phyloP scores from a whole-genome alignment of 2,329 filamentous ascomycete genomes.

The Aspergillus melleus region DNA sequence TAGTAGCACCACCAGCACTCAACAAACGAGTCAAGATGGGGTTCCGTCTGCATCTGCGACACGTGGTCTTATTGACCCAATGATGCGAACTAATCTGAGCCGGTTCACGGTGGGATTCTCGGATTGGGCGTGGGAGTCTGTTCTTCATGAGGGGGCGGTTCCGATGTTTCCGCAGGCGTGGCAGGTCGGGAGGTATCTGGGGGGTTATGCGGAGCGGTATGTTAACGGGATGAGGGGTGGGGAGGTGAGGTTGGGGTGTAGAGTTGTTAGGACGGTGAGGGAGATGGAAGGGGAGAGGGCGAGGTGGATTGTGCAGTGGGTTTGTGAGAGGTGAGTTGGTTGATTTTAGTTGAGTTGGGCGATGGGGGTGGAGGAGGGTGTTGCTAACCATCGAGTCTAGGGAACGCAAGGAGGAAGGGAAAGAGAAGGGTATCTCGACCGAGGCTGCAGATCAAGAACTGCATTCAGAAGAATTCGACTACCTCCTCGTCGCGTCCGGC shows the following conservation, averaged over 20 bases:
- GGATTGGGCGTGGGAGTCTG: constrained; percentile 68
- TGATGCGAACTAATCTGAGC: constrained; percentile 65
- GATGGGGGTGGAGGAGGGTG: neutral
- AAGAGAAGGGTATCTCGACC: too few species aligned
- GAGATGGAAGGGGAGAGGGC: constrained; percentile 20
- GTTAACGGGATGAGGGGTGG: constrained; percentile 35
- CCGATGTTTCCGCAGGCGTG: constrained; percentile 74
- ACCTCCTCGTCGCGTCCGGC: constrained; percentile 70
- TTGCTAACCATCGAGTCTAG: neutral
- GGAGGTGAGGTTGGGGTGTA: constrained; percentile 52
- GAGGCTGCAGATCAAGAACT: constrained; percentile 1
- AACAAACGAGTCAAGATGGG: too few species aligned
- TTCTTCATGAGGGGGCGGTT: constrained; percentile 32
- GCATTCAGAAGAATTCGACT: constrained; percentile 57
- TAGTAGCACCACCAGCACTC: too few species aligned
- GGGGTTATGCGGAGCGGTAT: constrained; percentile 63
- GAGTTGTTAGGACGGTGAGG: constrained; percentile 32
- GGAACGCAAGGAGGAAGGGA: too few species aligned
- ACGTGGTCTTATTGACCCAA: constrained; percentile 55
- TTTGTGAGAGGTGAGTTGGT: constrained; percentile 17
- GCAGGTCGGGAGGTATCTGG: constrained; percentile 73
- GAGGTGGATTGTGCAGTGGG: constrained; percentile 43
- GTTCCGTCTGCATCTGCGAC: constrained; percentile 23
- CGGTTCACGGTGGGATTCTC: constrained; percentile 64
- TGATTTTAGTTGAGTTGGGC: neutral